Evolutionary conservation across 768 basidiomycete species (phyloP).

Genomic region (Rhodotorula graminis): DNA sequence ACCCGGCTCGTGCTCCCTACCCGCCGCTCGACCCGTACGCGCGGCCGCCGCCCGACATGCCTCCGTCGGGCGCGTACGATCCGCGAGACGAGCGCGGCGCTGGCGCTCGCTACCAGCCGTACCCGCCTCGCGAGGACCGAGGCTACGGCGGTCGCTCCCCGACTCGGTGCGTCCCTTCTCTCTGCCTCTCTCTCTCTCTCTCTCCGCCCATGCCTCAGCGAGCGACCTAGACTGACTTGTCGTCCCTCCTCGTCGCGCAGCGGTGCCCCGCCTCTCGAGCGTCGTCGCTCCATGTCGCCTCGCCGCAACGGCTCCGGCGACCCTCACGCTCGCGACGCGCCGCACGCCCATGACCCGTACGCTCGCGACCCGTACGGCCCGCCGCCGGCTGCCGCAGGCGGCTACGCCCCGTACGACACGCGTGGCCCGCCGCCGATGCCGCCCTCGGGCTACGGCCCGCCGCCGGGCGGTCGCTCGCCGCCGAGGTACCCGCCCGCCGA

Average conservation of each 20-base stretch:
- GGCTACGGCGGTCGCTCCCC: constrained; percentile 27
- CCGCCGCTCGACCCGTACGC: constrained; percentile 4
- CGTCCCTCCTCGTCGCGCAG: neutral
- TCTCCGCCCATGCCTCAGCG: too few species aligned
- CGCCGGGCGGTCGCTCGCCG: constrained; percentile 12
- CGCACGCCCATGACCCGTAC: constrained; percentile 8
- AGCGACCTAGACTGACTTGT: neutral
- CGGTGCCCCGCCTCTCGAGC: constrained; percentile 8
- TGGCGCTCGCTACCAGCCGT: constrained; percentile 21
- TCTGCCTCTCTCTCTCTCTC: neutral
- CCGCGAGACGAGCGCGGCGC: constrained; percentile 30
- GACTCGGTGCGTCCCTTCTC: constrained; percentile 15
- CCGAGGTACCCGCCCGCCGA: constrained; percentile 26
- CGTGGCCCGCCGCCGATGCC: neutral
- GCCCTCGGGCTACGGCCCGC: constrained; percentile 10
- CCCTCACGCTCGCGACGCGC: constrained; percentile 3
- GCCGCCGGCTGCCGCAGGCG: neutral
- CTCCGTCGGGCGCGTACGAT: constrained; percentile 22
- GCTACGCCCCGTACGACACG: constrained; percentile 26
- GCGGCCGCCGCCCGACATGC: constrained; percentile 2
- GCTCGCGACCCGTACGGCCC: constrained; percentile 3
- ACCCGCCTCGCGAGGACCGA: constrained; percentile 20
- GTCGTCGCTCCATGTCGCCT: constrained; percentile 36
- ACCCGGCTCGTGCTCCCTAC: constrained; percentile 17
- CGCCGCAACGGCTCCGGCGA: constrained; percentile 15